Percentiles rank a stretch among this genome's conserved stretches.
phyloP scores from a whole-genome alignment of 352 stramenopile genomes.

The Globisporangium sylvaticum region DNA sequence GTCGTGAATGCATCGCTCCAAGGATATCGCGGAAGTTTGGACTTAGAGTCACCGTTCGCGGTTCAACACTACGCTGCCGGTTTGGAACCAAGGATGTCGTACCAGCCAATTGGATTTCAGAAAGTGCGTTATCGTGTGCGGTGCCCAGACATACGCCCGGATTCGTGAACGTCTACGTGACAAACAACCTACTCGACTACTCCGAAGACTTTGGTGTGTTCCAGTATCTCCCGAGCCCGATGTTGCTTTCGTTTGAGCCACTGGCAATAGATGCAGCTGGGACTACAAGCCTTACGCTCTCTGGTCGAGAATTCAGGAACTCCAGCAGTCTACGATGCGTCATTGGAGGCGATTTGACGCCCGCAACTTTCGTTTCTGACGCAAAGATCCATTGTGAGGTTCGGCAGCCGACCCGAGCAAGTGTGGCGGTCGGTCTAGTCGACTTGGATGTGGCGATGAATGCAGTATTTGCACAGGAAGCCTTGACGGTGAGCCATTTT shows the following conservation, averaged over 20 bases:
- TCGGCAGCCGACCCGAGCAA: conserved; percentile 9
- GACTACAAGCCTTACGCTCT: conserved; percentile 6
- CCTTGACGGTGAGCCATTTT: not conserved
- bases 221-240: conserved; percentile 34
- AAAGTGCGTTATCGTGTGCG: conserved; percentile 26
- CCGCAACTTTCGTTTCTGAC: conserved; percentile 24
- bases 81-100: conserved; percentile 36
- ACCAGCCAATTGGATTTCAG: conserved; percentile 30
- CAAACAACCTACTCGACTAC: conserved; percentile 59
- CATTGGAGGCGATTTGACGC: conserved; percentile 27
- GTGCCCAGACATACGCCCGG: conserved; percentile 25
- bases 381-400: conserved; percentile 21
- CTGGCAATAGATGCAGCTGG: conserved; percentile 10
- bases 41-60: conserved; percentile 11
- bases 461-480: not conserved
- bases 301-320: conserved; percentile 36
- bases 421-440: conserved; percentile 27
- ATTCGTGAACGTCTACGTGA: conserved; percentile 36
- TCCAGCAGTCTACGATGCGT: conserved; percentile 31
- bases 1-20: not conserved
- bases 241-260: conserved; percentile 32
- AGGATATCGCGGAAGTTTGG: not conserved
- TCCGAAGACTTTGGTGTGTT: conserved; percentile 25
- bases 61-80: conserved; percentile 30
- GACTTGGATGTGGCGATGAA: conserved; percentile 21